A percentile compares a stretch with the other conserved stretches of the same genome.
Conservation (phyloP, 2,329 filamentous ascomycete species). For the Alternaria triticimaculans region DNA sequence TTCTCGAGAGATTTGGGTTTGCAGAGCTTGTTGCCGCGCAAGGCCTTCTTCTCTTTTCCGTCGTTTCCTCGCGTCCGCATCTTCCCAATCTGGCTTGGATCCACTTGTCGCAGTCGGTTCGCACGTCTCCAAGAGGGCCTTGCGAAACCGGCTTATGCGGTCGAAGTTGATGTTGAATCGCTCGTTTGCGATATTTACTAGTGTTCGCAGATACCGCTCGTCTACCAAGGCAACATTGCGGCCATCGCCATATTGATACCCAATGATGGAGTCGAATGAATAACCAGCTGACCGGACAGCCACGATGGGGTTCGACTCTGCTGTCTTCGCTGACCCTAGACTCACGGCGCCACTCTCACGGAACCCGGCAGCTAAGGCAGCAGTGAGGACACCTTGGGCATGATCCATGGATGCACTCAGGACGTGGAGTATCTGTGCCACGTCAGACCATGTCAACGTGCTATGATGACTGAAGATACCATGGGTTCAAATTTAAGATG, state of each 20-base stretch:
- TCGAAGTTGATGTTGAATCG: slow-evolving; percentile 73
- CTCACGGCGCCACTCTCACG: slow-evolving; percentile 87
- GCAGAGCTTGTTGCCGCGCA: slow-evolving; percentile 54
- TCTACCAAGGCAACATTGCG: slow-evolving; percentile 61
- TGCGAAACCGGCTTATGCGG: slow-evolving; percentile 70
- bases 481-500: slow-evolving; percentile 96
- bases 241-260: slow-evolving; percentile 54
- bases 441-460: slow-evolving; percentile 26
- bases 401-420: slow-evolving; percentile 76
- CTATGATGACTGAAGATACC: slow-evolving; percentile 62
- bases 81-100: slow-evolving; percentile 49
- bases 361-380: slow-evolving; percentile 82
- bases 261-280: slow-evolving; percentile 81
- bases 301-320: slow-evolving; percentile 72
- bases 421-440: slow-evolving; percentile 80
- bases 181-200: slow-evolving; percentile 76
- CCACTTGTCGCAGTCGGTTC: neutral
- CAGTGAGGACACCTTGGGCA: slow-evolving; percentile 76
- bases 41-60: slow-evolving; percentile 57
- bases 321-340: slow-evolving; percentile 51
- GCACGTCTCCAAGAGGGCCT: slow-evolving; percentile 53
- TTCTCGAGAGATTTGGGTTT: slow-evolving; percentile 2
- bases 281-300: slow-evolving; percentile 85
- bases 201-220: slow-evolving; percentile 68
- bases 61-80: slow-evolving; percentile 45